Evolutionary conservation across 2,329 filamentous ascomycete genomes (phyloP), one percentile per base, ranked within the genome.

Genomic region (Curvularia eragrostidis): DNA sequence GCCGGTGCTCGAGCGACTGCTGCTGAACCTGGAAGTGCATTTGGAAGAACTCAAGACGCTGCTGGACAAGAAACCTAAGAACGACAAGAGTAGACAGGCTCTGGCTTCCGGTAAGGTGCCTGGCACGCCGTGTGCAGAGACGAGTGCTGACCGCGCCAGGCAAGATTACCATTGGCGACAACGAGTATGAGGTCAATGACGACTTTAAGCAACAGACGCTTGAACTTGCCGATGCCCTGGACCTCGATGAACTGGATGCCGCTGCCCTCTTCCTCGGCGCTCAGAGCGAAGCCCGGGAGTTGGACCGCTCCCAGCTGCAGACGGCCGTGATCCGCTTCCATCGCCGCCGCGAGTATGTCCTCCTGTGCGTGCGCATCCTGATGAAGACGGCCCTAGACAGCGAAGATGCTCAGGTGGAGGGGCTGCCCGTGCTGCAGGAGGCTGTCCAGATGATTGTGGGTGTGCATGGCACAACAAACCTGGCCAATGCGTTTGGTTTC

Each of bases 321-420:
- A 89, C 90, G 66, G 90, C 90, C 58, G 86, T 97, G 63, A 90
- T 98, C 70, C 87, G 89, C 64, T 97, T 96, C 76, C 94, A 99
- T 77, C 88, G 93, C 68, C 88, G 91, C 66, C 88, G 94, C 63
- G 89, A 91, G 70, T 92, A 89, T 69, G 80, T 96, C 41, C 85
- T 98, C 32, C 91, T 97, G 74, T 92, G 89, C 68, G 81, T 97
- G 68, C 89, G 93, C 52, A 83, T 97, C 28, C 84, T 96, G 54
- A 82, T 97, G 58, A 87, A 90, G 69, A 82, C 91, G 52, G 84
- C 87, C 12, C 83, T 88, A 55, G 79, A 81, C 49, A 75, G 67
- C 44, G 68, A 62, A 2, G 66, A 68, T 23, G 54, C 59, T 3
- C 67, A 73, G 7, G 58, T 73, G 3, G 67, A 72, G 12, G 66